These are phyloP conservation scores for Sherardia arvensis DNA, from an alignment of 257 asterid species.

Conservation along the genomic window DNA sequence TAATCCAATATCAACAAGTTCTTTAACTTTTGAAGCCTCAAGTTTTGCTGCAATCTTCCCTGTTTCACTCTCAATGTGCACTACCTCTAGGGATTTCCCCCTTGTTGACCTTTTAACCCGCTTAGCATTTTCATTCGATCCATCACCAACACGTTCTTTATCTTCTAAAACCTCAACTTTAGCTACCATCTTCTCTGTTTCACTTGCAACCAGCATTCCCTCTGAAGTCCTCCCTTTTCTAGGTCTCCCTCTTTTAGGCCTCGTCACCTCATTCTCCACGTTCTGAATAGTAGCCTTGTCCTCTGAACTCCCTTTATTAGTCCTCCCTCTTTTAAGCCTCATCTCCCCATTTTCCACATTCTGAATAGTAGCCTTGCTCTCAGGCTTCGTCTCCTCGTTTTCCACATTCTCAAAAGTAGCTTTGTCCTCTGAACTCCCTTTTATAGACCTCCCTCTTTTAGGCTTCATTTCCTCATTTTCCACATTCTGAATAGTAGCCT, in stretches of 20 bases:
- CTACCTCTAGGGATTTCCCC: conserved; percentile 8
- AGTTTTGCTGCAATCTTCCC: not conserved
- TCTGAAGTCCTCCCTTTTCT: conserved; percentile 13
- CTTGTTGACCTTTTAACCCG: not conserved
- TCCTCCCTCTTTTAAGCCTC: too few species aligned
- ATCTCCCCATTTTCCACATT: not conserved
- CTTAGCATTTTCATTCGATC: too few species aligned
- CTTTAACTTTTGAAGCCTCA: not conserved
- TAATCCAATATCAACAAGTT: not conserved
- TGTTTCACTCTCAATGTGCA: not conserved
- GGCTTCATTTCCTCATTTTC: conserved; percentile 19
- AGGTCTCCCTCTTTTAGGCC: conserved; percentile 23
- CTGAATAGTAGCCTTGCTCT: not conserved
- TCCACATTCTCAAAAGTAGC: too few species aligned
- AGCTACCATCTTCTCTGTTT: not conserved
- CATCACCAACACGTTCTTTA: too few species aligned
- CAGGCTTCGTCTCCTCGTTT: not conserved
- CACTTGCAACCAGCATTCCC: not conserved
- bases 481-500: not conserved
- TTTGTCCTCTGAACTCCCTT: conserved; percentile 16
- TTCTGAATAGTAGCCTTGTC: not conserved
- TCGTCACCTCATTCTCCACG: conserved; percentile 10
- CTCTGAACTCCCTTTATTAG: not conserved
- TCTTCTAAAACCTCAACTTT: not conserved
- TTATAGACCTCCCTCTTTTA: conserved; percentile 18